A percentile compares a stretch with the other conserved stretches of the same genome.
phyloP scores from a whole-genome alignment of 1,139 yeast species.

The Candida sanyaensis region DNA sequence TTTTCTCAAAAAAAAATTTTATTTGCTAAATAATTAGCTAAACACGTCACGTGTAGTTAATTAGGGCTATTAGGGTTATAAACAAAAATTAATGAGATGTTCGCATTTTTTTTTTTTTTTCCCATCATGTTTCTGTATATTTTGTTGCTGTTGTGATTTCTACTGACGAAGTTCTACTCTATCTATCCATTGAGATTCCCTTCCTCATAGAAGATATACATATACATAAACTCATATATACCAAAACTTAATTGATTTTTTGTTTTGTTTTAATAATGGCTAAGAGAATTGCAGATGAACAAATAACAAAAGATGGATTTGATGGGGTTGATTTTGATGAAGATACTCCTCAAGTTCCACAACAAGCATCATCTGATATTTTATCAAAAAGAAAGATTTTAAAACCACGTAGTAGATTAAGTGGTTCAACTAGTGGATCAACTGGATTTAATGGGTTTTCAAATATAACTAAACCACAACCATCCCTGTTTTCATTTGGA shows the following conservation, averaged over 20 bases:
- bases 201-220: no score
- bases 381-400: slow-evolving; percentile 70
- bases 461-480: slow-evolving; percentile 1
- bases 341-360: slow-evolving; percentile 23
- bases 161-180: no score
- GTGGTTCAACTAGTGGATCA: slow-evolving; percentile 5
- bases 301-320: slow-evolving; percentile 58
- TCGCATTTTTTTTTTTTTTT: not conserved
- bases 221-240: no score
- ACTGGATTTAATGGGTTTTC: slow-evolving; percentile 13
- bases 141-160: slow-evolving; percentile 2
- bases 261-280: slow-evolving; percentile 53
- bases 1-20: not conserved
- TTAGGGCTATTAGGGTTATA: slow-evolving; percentile 8
- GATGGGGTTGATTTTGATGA: slow-evolving; percentile 29
- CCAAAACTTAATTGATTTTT: no score
- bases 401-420: slow-evolving; percentile 48
- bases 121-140: not conserved
- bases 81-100: no score
- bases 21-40: not conserved
- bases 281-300: slow-evolving; percentile 68
- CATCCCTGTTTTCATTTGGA: not conserved
- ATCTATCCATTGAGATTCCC: no score
- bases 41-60: slow-evolving; percentile 1
- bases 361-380: slow-evolving; percentile 58